Percentiles rank a stretch among this genome's conserved stretches.
These are phyloP conservation scores for Oryza officinalis DNA, from an alignment of 176 grass and related monocot genomes.

Conservation along the genomic window DNA sequence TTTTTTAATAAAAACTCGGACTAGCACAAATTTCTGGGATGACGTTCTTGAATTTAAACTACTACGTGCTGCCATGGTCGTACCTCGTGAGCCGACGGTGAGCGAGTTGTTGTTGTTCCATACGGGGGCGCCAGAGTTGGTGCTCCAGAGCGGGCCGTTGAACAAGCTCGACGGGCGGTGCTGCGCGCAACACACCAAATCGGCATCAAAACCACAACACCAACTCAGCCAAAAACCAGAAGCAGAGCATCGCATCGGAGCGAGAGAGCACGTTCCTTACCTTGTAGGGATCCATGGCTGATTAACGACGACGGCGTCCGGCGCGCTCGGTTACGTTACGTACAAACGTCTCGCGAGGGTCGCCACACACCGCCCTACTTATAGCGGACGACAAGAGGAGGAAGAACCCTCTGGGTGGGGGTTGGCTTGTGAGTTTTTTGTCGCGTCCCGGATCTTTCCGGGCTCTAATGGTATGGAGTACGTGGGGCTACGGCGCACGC, in stretches of 20 bases:
- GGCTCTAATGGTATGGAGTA: neutral
- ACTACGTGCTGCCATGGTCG: neutral
- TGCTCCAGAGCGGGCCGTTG: constrained; percentile 82
- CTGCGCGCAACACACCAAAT: constrained; percentile 37
- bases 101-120: constrained; percentile 97
- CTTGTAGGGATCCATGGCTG: constrained; percentile 94
- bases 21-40: neutral
- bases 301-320: neutral
- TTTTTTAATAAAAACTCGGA: neutral
- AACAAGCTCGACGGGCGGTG: constrained; percentile 74
- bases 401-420: too few relatives aligned
- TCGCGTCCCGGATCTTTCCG: constrained; percentile 12
- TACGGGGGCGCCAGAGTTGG: constrained; percentile 93
- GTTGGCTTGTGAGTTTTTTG: neutral
- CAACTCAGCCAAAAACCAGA: too few relatives aligned
- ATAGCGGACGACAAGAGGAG: neutral
- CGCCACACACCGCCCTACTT: neutral
- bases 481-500: neutral
- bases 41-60: too few relatives aligned
- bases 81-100: constrained; percentile 83
- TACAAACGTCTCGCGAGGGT: neutral
- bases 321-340: neutral
- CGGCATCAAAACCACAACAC: neutral
- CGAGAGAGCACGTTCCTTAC: constrained; percentile 14
- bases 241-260: neutral